Evolutionary conservation across 306 rosid species (phyloP).

Genomic region (Glycyrrhiza uralensis): DNA sequence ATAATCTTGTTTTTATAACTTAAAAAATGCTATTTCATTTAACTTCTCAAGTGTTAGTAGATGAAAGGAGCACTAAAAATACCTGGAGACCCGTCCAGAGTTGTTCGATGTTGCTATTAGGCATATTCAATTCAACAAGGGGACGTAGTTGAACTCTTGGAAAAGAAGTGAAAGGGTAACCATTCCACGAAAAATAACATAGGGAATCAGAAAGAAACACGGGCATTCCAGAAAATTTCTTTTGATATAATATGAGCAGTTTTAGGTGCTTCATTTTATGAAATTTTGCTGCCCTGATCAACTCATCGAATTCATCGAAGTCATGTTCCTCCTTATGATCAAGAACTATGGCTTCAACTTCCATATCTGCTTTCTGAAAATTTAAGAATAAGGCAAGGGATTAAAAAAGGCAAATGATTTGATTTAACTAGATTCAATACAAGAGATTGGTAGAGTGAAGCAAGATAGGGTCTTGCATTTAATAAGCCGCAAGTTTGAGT

Average conservation of each 20-base stretch:
- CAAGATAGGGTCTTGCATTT: too few species aligned
- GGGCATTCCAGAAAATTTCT: background rate
- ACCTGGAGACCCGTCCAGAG: background rate
- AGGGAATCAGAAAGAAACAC: background rate
- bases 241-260: background rate
- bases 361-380: background rate
- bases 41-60: background rate
- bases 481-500: too few species aligned
- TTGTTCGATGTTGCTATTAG: background rate
- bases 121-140: slow-evolving; percentile 4
- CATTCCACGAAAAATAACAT: background rate
- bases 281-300: background rate
- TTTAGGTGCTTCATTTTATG: background rate
- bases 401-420: background rate
- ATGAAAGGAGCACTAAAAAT: background rate
- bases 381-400: background rate
- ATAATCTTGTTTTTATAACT: too few species aligned
- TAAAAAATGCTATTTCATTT: background rate
- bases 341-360: slow-evolving; percentile 15
- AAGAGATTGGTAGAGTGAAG: too few species aligned
- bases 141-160: background rate
- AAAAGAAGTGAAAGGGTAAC: slow-evolving; percentile 5
- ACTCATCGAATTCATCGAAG: background rate
- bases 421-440: too few species aligned
- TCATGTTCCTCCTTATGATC: background rate